Evolutionary conservation across 2,329 filamentous ascomycete species (phyloP).

Genomic region (Elsinoe ampelina): DNA sequence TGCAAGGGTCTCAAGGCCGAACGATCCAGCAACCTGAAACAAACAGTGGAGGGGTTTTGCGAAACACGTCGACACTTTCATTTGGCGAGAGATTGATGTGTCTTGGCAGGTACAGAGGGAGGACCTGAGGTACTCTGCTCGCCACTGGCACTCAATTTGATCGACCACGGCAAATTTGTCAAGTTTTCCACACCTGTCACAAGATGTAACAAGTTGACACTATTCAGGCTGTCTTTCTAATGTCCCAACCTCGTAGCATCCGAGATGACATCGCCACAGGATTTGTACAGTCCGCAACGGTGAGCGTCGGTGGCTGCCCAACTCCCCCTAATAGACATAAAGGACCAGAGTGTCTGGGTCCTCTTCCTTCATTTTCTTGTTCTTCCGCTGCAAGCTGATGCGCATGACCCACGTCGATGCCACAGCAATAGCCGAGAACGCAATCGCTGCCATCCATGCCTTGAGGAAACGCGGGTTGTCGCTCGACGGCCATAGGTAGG

Average conservation of each 20-base stretch:
- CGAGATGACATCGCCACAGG: no score
- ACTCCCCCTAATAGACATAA: neutral
- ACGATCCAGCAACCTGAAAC: conserved; percentile 8
- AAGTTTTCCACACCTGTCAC: no score
- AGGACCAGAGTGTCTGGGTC: conserved; percentile 15
- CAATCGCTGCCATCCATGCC: conserved; percentile 25
- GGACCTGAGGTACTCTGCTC: neutral
- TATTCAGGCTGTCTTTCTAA: no score
- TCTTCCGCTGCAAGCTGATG: conserved; percentile 20
- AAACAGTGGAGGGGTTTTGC: neutral
- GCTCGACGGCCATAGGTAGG: conserved; percentile 29
- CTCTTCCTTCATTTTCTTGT: conserved; percentile 19
- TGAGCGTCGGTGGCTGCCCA: no score
- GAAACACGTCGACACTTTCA: conserved; percentile 3
- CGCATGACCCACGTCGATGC: conserved; percentile 22
- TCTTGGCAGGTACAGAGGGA: conserved; percentile 2
- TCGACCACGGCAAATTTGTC: no score
- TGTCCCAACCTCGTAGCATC: no score
- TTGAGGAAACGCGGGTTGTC: conserved; percentile 26
- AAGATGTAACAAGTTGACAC: no score
- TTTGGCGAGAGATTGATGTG: conserved; percentile 10
- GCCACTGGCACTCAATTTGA: no score
- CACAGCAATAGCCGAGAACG: conserved; percentile 23
- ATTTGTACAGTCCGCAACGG: no score
- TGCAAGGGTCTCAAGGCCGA: conserved; percentile 2